phyloP scores from a whole-genome alignment of 1,284 basidiomycete species.

The Cryptococcus sp. region DNA sequence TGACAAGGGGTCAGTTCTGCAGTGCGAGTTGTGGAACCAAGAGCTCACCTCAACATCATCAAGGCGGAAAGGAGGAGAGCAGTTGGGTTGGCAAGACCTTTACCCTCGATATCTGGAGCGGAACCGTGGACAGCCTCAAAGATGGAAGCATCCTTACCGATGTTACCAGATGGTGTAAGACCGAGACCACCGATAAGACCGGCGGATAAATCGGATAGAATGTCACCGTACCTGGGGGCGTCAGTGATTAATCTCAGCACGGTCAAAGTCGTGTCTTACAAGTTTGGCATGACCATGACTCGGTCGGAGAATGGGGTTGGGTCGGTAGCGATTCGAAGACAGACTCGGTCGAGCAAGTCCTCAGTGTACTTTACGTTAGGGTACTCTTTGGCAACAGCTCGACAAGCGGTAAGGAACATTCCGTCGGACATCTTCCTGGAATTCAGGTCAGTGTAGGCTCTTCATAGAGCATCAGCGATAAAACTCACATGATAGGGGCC shows the following conservation, averaged over 20 bases:
- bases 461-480: not conserved
- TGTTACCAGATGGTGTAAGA: conserved; percentile 97
- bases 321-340: conserved; percentile 89
- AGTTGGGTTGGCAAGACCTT: conserved; percentile 96
- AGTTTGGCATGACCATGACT: conserved; percentile 99
- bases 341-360: conserved; percentile 94
- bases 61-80: conserved; percentile 74
- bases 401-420: conserved; percentile 98
- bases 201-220: conserved; percentile 98
- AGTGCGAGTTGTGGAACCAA: conserved; percentile 85
- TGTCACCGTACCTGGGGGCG: conserved; percentile 71
- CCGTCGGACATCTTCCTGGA: conserved; percentile 95
- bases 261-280: conserved; percentile 56
- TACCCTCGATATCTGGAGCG: conserved; percentile 67
- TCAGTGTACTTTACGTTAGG: conserved; percentile 92
- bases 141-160: conserved; percentile 95
- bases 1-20: conserved; percentile 47
- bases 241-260: not conserved
- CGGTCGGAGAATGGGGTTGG: conserved; percentile 90
- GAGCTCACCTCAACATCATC: not conserved
- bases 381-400: conserved; percentile 94
- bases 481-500: conserved; percentile 81
- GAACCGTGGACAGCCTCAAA: conserved; percentile 99
- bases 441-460: not conserved
- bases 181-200: conserved; percentile 97